phyloP scores from a whole-genome alignment of 2,329 filamentous ascomycete species.

The Sordariomycetes sp. region DNA sequence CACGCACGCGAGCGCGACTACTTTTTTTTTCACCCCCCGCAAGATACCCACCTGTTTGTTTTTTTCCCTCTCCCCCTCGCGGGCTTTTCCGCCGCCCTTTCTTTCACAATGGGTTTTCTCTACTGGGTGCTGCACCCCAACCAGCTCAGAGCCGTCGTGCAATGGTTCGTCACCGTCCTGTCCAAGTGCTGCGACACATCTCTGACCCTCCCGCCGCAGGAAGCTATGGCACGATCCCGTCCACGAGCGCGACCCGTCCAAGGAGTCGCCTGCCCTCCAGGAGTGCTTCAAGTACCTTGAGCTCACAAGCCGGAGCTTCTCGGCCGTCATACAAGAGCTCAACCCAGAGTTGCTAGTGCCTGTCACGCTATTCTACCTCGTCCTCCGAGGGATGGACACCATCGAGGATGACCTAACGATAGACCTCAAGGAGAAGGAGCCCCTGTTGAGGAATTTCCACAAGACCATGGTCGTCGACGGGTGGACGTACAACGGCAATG shows the following conservation, averaged over 20 bases:
- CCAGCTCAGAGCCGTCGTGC: conserved; percentile 70
- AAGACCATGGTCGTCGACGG: conserved; percentile 67
- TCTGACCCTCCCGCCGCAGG: conserved; percentile 33
- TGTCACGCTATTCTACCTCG: conserved; percentile 82
- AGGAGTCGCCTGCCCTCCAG: conserved; percentile 61
- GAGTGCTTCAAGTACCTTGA: conserved; percentile 81
- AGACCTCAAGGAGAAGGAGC: conserved; percentile 67
- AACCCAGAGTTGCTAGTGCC: conserved; percentile 88
- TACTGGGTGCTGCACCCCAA: conserved; percentile 66
- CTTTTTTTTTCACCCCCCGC: neutral
- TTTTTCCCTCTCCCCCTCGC: neutral
- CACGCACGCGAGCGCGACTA: neutral
- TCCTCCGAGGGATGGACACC: conserved; percentile 88
- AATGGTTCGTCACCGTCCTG: conserved; percentile 51
- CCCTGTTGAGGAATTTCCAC: conserved; percentile 72
- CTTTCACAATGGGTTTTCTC: conserved; percentile 44
- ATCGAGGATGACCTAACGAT: conserved; percentile 98
- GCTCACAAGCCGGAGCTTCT: conserved; percentile 84
- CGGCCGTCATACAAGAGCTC: conserved; percentile 86
- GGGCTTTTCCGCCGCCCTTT: conserved; percentile 3
- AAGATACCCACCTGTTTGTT: neutral
- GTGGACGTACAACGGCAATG: conserved; percentile 81
- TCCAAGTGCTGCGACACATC: conserved; percentile 3
- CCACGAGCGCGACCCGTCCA: conserved; percentile 63
- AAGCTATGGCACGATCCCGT: conserved; percentile 95